Base-by-base conservation (phyloP, 1,284 basidiomycete genomes). In the Abortiporus biennis region DNA sequence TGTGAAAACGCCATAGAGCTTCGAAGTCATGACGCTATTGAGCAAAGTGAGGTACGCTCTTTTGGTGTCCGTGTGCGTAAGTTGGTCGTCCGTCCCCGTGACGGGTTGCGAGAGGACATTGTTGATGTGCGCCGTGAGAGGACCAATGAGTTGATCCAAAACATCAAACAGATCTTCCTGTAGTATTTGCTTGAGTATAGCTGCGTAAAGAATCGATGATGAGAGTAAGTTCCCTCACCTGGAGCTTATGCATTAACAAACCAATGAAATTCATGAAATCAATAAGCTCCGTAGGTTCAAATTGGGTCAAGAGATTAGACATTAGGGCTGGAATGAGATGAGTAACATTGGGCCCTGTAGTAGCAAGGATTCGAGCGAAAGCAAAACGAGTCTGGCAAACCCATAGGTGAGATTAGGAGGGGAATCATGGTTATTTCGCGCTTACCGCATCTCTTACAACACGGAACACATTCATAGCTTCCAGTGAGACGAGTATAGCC, bases 241-340 rank as follows among this genome's bases (percentile, higher is more conserved):
- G 90, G 50, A 99, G 80, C 58, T 90, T 91, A 64, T 96, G 92
- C 47, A 95, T 86, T 45, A 99, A 69, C 16, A 97, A 70, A 6
- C 83, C 84, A 44, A 99, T 85, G 69, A 99, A 99, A 58, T 85
- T 86, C 72, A 99, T 83, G 57, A 99, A 96, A 58, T 99, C 96
- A 33, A 89, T 84, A 46, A 99, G 69, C 64, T 99, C 96, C 6
- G 84, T 79, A 1, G 92, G 85, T 50, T 95, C 93, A 51, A 96
- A 93, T 55, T 97, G 89, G 4, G 84, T 77, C 37, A 99, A 76
- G 21, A 99, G 78, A 56, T 88, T 86, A 34, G 80, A 74, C 78
- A 98, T 97, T 40, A 99, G 68, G 17, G 82, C 69, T 4, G 92
- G 90, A 39, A 96, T 90, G 53, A 83, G 82, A 49, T 80, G 76